Evolutionary conservation across 768 basidiomycete species (phyloP).

Genomic region (Stropharia rugosoannulata): DNA sequence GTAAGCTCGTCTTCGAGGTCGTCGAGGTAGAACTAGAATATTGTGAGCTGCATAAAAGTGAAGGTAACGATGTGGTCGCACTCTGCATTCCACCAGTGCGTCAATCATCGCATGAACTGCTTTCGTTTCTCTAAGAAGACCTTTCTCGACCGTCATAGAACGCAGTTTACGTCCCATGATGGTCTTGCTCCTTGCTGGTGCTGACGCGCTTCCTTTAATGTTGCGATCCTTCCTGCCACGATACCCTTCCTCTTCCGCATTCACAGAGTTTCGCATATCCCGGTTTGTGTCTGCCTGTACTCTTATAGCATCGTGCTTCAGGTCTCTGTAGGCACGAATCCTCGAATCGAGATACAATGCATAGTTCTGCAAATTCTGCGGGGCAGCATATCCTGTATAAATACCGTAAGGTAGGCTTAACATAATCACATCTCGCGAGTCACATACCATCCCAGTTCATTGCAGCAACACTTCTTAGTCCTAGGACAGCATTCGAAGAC

Average conservation of each 20-base stretch:
- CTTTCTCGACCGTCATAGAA: slow-evolving; percentile 94
- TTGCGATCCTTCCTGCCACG: slow-evolving; percentile 30
- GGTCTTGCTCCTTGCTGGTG: slow-evolving; percentile 67
- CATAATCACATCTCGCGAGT: not conserved
- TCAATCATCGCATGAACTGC: slow-evolving; percentile 91
- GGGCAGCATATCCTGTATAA: slow-evolving; percentile 73
- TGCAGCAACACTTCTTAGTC: slow-evolving; percentile 75
- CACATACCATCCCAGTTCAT: slow-evolving; percentile 85
- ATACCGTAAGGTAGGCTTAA: not conserved
- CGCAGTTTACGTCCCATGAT: slow-evolving; percentile 82
- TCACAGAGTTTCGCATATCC: slow-evolving; percentile 67
- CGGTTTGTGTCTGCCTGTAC: slow-evolving; percentile 94
- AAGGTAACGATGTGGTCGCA: slow-evolving; percentile 34
- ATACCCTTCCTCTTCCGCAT: slow-evolving; percentile 58
- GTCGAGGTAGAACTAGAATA: slow-evolving; percentile 85
- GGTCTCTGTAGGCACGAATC: slow-evolving; percentile 83
- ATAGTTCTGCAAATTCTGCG: slow-evolving; percentile 85
- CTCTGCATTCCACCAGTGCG: slow-evolving; percentile 81
- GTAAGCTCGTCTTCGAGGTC: slow-evolving; percentile 91
- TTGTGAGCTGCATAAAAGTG: not conserved
- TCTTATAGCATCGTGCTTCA: slow-evolving; percentile 92
- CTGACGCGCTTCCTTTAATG: slow-evolving; percentile 27
- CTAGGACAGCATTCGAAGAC: slow-evolving; percentile 77
- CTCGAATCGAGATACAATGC: slow-evolving; percentile 87
- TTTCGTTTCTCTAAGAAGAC: slow-evolving; percentile 88